Percentiles rank a stretch among this genome's conserved stretches.
Evolutionary conservation across 2,329 filamentous ascomycete genomes (phyloP).

Genomic region (Colletotrichum trifolii): DNA sequence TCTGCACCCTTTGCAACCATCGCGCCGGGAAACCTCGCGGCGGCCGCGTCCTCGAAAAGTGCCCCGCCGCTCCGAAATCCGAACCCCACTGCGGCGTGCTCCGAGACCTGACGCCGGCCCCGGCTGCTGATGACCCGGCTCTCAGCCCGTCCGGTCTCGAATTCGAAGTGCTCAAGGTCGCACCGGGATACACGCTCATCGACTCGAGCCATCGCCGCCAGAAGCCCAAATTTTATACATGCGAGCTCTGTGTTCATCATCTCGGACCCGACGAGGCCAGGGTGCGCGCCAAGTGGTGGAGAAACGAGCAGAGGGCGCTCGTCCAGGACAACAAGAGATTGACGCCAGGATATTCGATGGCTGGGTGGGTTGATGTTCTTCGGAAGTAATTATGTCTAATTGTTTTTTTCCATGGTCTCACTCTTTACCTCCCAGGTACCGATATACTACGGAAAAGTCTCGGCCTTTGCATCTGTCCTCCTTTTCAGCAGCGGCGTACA

Average conservation of each 20-base stretch:
- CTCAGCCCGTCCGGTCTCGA: conserved; percentile 22
- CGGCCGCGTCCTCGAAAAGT: conserved; percentile 10
- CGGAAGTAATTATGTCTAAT: conserved; percentile 1
- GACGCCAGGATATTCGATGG: conserved; percentile 10
- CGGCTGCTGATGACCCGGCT: conserved; percentile 4
- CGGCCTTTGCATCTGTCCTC: conserved; percentile 72
- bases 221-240: conserved; percentile 2
- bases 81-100: conserved; percentile 19
- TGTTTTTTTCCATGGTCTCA: conserved; percentile 10
- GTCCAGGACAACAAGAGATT: background rate
- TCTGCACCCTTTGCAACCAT: conserved; percentile 22
- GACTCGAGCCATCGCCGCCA: conserved; percentile 7
- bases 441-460: conserved; percentile 86
- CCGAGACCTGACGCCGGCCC: conserved; percentile 5
- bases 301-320: conserved; percentile 3
- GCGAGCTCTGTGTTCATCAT: conserved; percentile 28
- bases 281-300: conserved; percentile 19
- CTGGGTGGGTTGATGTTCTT: conserved; percentile 15
- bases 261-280: conserved; percentile 12
- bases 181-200: conserved; percentile 12
- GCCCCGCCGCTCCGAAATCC: conserved; percentile 1
- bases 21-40: conserved; percentile 14
- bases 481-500: conserved; percentile 75
- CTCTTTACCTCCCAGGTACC: conserved; percentile 71
- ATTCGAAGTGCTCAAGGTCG: conserved; percentile 16